Percentiles rank a stretch among this genome's conserved stretches.
Evolutionary conservation across 1,284 basidiomycete genomes (phyloP).

Genomic region (Cutaneotrichosporon sp.): DNA sequence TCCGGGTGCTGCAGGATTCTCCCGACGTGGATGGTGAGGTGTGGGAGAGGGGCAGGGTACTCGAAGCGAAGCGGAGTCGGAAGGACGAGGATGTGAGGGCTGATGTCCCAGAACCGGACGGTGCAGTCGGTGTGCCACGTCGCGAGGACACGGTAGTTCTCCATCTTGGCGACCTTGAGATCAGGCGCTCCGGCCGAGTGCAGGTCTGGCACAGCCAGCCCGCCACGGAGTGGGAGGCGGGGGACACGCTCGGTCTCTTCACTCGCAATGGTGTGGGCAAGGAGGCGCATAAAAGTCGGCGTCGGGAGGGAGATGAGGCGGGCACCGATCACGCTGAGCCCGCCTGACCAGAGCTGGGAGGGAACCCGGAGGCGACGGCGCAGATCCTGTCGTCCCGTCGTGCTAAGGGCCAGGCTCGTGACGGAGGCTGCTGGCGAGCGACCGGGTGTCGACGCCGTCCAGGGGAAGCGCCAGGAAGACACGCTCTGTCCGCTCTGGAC

Average conservation of each 20-base stretch:
- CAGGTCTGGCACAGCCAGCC: conserved; percentile 50
- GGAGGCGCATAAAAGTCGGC: conserved; percentile 46
- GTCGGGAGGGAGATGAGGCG: conserved; percentile 47
- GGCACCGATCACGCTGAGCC: conserved; percentile 41
- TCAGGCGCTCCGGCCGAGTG: conserved; percentile 48
- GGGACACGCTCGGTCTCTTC: conserved; percentile 27
- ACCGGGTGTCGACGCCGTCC: conserved; percentile 29
- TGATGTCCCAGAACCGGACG: conserved; percentile 59
- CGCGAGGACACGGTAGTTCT: conserved; percentile 67
- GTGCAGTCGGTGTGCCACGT: conserved; percentile 66
- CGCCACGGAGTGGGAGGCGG: conserved; percentile 47
- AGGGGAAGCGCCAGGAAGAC: conserved; percentile 47
- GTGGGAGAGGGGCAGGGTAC: conserved; percentile 62
- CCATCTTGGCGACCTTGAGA: conserved; percentile 52
- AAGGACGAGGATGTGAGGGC: conserved; percentile 63
- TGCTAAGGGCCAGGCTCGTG: background rate
- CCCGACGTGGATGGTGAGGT: conserved; percentile 63
- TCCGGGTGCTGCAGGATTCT: conserved; percentile 55
- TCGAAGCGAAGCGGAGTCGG: conserved; percentile 56
- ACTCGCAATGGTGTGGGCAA: conserved; percentile 31
- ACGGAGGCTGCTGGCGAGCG: background rate
- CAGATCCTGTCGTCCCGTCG: background rate
- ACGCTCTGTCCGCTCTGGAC: conserved; percentile 9
- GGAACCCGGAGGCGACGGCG: conserved; percentile 42
- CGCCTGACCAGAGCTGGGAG: conserved; percentile 48